Evolutionary conservation across 345 rosid genomes (phyloP), one percentile per base, ranked within the genome.

Genomic region (Brassica carinata): DNA sequence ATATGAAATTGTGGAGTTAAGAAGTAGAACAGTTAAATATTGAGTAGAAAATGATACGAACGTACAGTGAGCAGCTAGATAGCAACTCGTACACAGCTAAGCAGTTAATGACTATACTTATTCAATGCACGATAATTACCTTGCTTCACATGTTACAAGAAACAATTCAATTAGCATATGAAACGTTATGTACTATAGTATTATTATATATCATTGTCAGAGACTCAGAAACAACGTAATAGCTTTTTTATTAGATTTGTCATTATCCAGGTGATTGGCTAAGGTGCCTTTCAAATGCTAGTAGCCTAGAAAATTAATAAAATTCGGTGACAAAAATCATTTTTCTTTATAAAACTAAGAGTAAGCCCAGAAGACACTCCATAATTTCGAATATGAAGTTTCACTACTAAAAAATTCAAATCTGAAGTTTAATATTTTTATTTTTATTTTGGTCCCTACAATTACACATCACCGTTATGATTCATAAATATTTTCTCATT

Each of bases 121-220:
- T 69, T 59, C 17, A 76, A 26, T 57, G 67, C 57, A 67, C 57
- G 73, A 40, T 68, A 23, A 31, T 76, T 27, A 76, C 67, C 38
- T 8, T 58, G 38, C 45, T 26, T 67, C 73, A 58, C 61, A 67
- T 76, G 9, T 59, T 59, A 59, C 33, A 11, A 59, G 7, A 61
- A 59, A 29, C 34, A 4, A 18, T 23, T 33, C 15, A 61, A 27
- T 29, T 8, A 48, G 61, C 27, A 26, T 55, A 61, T 30, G 62
- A 17, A 69, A 53, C 6, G 10, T 3, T 59, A 64, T 48, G 19
- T 27, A 30, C 2, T 73, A 40, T 43, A 43, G 51, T 45, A 45
- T 67, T 67, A 58, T 57, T 67, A 34, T 13, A 34, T 19, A 19
- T 19, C 23, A 1, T 19, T 19, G 23, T 19, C 23, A 19, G 23